Conservation (phyloP, 345 rosid genomes). For the Moringa oleifera region DNA sequence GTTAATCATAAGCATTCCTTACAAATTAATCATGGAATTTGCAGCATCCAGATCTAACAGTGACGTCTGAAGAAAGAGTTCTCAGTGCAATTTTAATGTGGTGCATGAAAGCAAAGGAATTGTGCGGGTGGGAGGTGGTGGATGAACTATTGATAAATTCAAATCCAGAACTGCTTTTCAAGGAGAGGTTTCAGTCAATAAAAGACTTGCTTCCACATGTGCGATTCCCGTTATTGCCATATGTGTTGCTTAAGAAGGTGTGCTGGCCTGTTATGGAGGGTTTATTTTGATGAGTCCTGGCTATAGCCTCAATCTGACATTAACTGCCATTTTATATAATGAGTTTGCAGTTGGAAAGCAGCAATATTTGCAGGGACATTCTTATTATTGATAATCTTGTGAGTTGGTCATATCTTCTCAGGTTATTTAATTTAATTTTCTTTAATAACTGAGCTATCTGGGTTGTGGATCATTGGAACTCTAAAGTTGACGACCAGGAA, state of each 20-base stretch:
- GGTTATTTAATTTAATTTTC: too few species aligned
- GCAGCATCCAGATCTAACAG: constrained; percentile 92
- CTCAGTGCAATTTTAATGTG: constrained; percentile 88
- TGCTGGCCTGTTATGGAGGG: constrained; percentile 13
- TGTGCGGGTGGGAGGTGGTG: constrained; percentile 63
- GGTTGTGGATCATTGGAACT: too few species aligned
- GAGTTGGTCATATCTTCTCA: constrained; percentile 26
- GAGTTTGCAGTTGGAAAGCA: constrained; percentile 60
- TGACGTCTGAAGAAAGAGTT: constrained; percentile 89
- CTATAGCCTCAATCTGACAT: background rate
- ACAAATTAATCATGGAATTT: constrained; percentile 22
- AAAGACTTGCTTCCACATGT: constrained; percentile 57
- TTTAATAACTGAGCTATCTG: too few species aligned
- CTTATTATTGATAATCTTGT: constrained; percentile 47
- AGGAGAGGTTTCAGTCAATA: constrained; percentile 58
- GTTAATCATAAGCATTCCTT: background rate
- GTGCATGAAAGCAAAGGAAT: constrained; percentile 66
- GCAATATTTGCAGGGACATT: constrained; percentile 49
- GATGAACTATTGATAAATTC: constrained; percentile 42
- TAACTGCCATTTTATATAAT: constrained; percentile 12
- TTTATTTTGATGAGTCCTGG: background rate
- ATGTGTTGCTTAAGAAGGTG: constrained; percentile 67
- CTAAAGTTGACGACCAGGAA: too few species aligned
- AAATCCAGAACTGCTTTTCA: constrained; percentile 40
- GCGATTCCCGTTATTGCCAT: constrained; percentile 75